A percentile compares a stretch with the other conserved stretches of the same genome.
These are phyloP conservation scores for Chaetomidium leptoderma DNA, from an alignment of 495 filamentous ascomycete species.

Conservation along the genomic window DNA sequence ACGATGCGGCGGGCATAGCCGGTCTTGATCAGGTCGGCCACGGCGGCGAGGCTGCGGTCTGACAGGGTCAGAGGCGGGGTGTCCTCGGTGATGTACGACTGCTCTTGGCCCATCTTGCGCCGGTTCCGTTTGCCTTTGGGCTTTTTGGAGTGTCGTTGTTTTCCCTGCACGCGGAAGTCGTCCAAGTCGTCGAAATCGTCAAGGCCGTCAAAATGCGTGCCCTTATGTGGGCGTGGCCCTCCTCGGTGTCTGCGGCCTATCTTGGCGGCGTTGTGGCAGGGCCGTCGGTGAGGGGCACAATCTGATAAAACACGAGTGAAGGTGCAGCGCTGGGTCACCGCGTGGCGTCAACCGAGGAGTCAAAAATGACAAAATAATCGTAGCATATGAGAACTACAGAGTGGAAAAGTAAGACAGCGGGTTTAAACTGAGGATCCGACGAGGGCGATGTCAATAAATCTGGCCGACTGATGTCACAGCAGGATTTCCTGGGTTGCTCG, in stretches of 20 bases:
- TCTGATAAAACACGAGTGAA: neutral
- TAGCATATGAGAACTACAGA: neutral
- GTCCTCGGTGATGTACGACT: conserved; percentile 57
- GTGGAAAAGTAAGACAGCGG: neutral
- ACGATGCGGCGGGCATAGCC: conserved; percentile 65
- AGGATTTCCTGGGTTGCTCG: too few relatives aligned
- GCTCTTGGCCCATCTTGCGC: conserved; percentile 45
- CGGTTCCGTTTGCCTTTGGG: conserved; percentile 16
- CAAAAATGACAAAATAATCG: neutral
- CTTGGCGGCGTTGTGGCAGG: conserved; percentile 18
- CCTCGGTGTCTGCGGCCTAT: conserved; percentile 24
- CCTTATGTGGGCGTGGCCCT: conserved; percentile 15
- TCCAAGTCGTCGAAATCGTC: conserved; percentile 15
- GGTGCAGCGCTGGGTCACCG: neutral
- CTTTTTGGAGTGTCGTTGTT: neutral
- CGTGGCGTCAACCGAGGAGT: neutral
- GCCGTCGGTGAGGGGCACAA: conserved; percentile 8
- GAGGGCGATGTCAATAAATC: too few relatives aligned
- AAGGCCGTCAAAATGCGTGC: conserved; percentile 14
- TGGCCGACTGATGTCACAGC: too few relatives aligned
- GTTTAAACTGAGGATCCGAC: neutral
- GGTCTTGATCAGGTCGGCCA: conserved; percentile 72
- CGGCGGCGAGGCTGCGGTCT: conserved; percentile 60
- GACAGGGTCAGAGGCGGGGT: conserved; percentile 60
- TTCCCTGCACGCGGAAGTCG: conserved; percentile 26